A percentile compares a stretch with the other conserved stretches of the same genome.
phyloP scores from a whole-genome alignment of 2,329 filamentous ascomycete species.

The Cladosporium halotolerans region DNA sequence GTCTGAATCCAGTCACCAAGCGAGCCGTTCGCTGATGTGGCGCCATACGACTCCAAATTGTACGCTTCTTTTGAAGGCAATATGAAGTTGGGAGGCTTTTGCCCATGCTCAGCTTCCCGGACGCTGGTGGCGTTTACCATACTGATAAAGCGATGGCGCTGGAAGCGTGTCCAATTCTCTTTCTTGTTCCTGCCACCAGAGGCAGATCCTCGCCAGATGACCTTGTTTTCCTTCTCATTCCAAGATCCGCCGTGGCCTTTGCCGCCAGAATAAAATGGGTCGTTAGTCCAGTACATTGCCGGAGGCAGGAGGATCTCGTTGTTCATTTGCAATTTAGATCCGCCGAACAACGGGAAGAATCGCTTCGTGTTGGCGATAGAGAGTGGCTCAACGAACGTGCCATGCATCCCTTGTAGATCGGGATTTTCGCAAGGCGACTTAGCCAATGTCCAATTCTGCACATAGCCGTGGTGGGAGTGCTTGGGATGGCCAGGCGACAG shows the following conservation, averaged over 20 bases:
- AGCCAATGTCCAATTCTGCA: constrained; percentile 41
- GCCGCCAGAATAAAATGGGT: constrained; percentile 38
- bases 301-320: constrained; percentile 48
- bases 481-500: constrained; percentile 25
- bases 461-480: constrained; percentile 39
- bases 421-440: constrained; percentile 43
- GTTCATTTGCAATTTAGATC: constrained; percentile 45
- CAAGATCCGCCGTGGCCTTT: constrained; percentile 35
- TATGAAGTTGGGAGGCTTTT: constrained; percentile 33
- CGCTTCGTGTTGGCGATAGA: constrained; percentile 38
- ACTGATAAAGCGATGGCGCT: constrained; percentile 67
- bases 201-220: constrained; percentile 45
- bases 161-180: constrained; percentile 64
- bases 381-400: constrained; percentile 44
- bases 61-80: constrained; percentile 35
- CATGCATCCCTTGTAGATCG: constrained; percentile 41
- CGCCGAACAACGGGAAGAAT: constrained; percentile 46
- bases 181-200: constrained; percentile 42
- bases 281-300: constrained; percentile 44
- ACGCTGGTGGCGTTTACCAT: constrained; percentile 65
- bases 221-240: constrained; percentile 35
- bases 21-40: constrained; percentile 17
- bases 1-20: constrained; percentile 36
- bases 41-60: constrained; percentile 22
- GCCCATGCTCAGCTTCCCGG: constrained; percentile 40